phyloP scores from a whole-genome alignment of 192 early-diverging fungal genomes.

The Geranomyces variabilis region DNA sequence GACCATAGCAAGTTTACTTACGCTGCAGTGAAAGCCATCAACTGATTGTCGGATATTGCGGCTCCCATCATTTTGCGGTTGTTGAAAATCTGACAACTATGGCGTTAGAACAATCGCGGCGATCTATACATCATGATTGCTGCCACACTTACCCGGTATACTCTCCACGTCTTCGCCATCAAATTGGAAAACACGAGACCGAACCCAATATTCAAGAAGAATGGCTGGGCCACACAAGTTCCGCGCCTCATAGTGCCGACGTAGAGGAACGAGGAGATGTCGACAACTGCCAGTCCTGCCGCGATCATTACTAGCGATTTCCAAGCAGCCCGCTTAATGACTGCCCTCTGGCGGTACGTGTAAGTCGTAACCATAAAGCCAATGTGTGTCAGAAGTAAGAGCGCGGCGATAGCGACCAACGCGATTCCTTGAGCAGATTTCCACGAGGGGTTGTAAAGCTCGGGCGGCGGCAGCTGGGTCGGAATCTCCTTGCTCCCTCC shows the following conservation, averaged over 20 bases:
- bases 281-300: not conserved
- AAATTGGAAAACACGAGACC: conserved; percentile 11
- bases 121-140: no score
- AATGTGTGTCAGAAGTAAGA: conserved; percentile 1
- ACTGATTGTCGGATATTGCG: not conserved
- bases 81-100: conserved; percentile 2
- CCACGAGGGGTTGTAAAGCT: not conserved
- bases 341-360: not conserved
- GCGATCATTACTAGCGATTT: not conserved
- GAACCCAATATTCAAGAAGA: conserved; percentile 13
- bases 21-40: conserved; percentile 6
- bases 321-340: conserved; percentile 8
- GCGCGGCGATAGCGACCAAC: not conserved
- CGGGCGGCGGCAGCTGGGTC: not conserved
- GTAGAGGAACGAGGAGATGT: conserved; percentile 1
- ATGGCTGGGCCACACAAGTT: not conserved
- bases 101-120: not conserved
- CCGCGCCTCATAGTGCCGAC: not conserved
- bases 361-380: not conserved
- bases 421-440: not conserved
- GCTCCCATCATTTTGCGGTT: not conserved
- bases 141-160: not conserved
- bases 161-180: conserved; percentile 4
- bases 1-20: no score
- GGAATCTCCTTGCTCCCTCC: not conserved